Conservation (phyloP, 768 basidiomycete species). For the Fistulinella prunicolor region DNA sequence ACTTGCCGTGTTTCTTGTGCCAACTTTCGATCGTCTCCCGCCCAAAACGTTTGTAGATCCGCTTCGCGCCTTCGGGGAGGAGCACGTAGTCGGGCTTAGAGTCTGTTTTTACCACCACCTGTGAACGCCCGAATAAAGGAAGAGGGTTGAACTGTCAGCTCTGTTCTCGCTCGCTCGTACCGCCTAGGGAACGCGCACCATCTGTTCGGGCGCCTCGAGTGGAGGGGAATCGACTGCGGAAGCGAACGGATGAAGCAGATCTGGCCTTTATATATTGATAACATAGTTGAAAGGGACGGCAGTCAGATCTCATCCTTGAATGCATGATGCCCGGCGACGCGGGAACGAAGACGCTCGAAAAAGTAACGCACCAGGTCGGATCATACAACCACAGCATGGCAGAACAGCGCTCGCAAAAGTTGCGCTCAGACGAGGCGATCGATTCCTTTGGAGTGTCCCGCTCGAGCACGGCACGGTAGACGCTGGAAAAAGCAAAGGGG, state of each 20-base stretch:
- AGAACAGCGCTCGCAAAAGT: constrained; percentile 63
- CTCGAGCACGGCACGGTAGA: constrained; percentile 62
- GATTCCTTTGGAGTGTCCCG: constrained; percentile 50
- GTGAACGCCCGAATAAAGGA: too few species aligned
- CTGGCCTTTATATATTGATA: too few species aligned
- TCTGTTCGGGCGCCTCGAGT: constrained; percentile 46
- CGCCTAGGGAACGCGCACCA: constrained; percentile 37
- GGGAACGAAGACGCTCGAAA: too few species aligned
- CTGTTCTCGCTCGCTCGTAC: neutral
- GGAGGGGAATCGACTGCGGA: constrained; percentile 62
- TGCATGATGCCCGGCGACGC: too few species aligned
- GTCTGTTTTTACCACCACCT: constrained; percentile 45
- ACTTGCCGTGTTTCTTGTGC: constrained; percentile 54
- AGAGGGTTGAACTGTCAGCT: neutral
- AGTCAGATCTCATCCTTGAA: too few species aligned
- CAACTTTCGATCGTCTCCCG: constrained; percentile 51
- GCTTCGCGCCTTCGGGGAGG: constrained; percentile 56
- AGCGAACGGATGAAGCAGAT: constrained; percentile 64
- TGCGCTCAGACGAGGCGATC: constrained; percentile 53
- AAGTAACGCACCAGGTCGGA: constrained; percentile 47
- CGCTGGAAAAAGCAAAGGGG: too few species aligned
- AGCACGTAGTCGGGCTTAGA: constrained; percentile 61
- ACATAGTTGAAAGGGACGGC: too few species aligned
- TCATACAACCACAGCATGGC: constrained; percentile 69
- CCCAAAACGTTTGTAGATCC: constrained; percentile 44